These are phyloP conservation scores for Wallacemonas sp. DNA, from an alignment of 208 protist genomes.

Conservation along the genomic window DNA sequence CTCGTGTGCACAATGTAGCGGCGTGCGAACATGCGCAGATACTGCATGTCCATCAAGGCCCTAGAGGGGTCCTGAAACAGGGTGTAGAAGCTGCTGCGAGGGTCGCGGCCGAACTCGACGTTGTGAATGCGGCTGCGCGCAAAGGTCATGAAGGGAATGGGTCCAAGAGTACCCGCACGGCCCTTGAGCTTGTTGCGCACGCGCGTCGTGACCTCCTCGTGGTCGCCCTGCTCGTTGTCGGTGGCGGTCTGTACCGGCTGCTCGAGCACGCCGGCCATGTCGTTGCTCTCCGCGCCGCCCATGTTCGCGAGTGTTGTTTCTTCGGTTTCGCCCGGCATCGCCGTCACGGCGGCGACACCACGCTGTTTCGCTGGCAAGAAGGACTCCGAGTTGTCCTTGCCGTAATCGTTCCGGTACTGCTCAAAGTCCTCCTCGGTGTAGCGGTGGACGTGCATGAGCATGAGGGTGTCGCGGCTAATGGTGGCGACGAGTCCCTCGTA, in stretches of 20 bases:
- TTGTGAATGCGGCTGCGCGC: constrained; percentile 65
- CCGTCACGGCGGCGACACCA: constrained; percentile 11
- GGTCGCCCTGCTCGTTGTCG: neutral
- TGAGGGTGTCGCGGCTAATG: constrained; percentile 78
- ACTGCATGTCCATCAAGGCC: constrained; percentile 76
- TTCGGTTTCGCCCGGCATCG: constrained; percentile 1
- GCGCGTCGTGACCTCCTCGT: constrained; percentile 6
- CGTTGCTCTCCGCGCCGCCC: constrained; percentile 15
- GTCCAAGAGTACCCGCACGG: constrained; percentile 37
- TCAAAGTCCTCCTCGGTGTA: constrained; percentile 73
- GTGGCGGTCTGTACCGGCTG: neutral
- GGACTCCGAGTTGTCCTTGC: constrained; percentile 15
- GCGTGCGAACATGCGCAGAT: constrained; percentile 81
- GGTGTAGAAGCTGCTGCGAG: constrained; percentile 50
- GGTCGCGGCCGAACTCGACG: constrained; percentile 71
- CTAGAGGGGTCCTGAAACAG: constrained; percentile 61
- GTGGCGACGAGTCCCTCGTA: constrained; percentile 78
- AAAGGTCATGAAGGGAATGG: constrained; percentile 81
- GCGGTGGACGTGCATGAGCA: constrained; percentile 70
- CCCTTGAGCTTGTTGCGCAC: constrained; percentile 18
- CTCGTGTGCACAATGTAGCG: constrained; percentile 81
- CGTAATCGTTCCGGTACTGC: constrained; percentile 13
- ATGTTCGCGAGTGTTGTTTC: constrained; percentile 19
- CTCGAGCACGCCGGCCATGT: constrained; percentile 1
- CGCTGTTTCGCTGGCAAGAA: constrained; percentile 1